phyloP scores from a whole-genome alignment of 2,329 filamentous ascomycete species.

The Cytospora schulzeri region DNA sequence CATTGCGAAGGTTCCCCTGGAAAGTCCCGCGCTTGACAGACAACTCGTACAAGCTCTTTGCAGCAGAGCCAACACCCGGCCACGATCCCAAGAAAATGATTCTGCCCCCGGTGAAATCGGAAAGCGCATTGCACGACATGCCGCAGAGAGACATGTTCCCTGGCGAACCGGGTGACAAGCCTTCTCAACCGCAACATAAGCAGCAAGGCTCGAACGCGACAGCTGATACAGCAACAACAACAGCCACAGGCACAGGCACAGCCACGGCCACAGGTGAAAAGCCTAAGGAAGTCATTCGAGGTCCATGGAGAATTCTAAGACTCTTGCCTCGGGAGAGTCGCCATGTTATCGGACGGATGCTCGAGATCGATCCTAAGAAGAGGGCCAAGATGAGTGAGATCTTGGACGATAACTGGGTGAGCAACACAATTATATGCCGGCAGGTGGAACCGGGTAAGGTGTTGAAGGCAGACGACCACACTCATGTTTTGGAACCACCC shows the following conservation, averaged over 20 bases:
- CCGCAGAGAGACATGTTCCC: constrained; percentile 43
- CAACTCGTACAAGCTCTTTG: constrained; percentile 93
- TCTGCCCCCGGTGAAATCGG: constrained; percentile 48
- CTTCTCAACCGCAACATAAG: constrained; percentile 14
- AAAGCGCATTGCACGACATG: constrained; percentile 45
- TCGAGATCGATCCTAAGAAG: constrained; percentile 82
- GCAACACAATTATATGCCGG: constrained; percentile 78
- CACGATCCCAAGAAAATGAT: constrained; percentile 60
- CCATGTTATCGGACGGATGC: constrained; percentile 88
- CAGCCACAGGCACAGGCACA: constrained; percentile 1
- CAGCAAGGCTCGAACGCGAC: constrained; percentile 28
- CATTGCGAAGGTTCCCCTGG: constrained; percentile 91
- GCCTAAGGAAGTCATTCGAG: constrained; percentile 77
- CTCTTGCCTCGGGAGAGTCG: constrained; percentile 86
- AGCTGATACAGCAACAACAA: constrained; percentile 29
- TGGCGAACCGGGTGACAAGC: constrained; percentile 36
- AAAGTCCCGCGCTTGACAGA: constrained; percentile 90
- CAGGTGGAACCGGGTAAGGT: constrained; percentile 73
- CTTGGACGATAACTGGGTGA: constrained; percentile 86
- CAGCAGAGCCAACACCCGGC: constrained; percentile 79
- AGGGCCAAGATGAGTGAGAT: constrained; percentile 86
- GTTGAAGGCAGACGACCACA: constrained; percentile 74
- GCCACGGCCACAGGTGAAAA: constrained; percentile 46
- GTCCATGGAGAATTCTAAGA: constrained; percentile 86
- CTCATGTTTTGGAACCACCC: constrained; percentile 80